Base-by-base conservation (phyloP, 106 monocot genomes). In the Allium sativum region DNA sequence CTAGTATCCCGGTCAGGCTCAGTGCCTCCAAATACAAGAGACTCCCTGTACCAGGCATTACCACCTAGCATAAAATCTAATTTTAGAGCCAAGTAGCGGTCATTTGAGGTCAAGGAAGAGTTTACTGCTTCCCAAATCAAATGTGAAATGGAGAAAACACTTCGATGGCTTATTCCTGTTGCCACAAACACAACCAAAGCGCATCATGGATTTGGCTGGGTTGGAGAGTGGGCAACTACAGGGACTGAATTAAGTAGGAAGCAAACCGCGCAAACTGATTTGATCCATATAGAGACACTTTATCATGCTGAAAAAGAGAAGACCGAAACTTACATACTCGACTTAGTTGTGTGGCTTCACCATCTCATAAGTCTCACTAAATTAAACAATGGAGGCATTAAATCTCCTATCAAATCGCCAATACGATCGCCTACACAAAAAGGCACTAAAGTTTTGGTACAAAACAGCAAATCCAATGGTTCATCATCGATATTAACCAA, bases 161-260 rank as follows among this genome's bases (percentile, higher is more conserved):
- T 96, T 19, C 72, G 81, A 58, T 96, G 95, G 95, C 90, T 96
- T 60, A 81, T 96, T 66, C 94, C 95, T 10, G 68, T 90, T 66
- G 95, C 95, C 45, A 90, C 61, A 48, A 96, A 87, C 73, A 96
- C 95, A 67, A 84, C 84, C 65, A 96, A 81, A 68, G 90, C 96
- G 12, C 96, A 96, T 45, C 96, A 96, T 70, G 96, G 90, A 17
- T 96, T 96, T 63, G 96, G 96, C 52, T 96, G 87, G 96, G 96
- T 96, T 59, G 96, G 96, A 68, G 96, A 96, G 70, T 96, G 96
- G 96, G 96, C 96, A 67, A 96, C 78, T 61, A 82, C 78, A 20
- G 91, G 96, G 96, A 68, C 84, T 10, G 98, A 98, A 46, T 7
- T 79, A 18, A 95, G 77, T 44, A 67, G 67, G 45, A 92, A 85